phyloP scores from a whole-genome alignment of 1,284 basidiomycete genomes.

The Irpex sp. region DNA sequence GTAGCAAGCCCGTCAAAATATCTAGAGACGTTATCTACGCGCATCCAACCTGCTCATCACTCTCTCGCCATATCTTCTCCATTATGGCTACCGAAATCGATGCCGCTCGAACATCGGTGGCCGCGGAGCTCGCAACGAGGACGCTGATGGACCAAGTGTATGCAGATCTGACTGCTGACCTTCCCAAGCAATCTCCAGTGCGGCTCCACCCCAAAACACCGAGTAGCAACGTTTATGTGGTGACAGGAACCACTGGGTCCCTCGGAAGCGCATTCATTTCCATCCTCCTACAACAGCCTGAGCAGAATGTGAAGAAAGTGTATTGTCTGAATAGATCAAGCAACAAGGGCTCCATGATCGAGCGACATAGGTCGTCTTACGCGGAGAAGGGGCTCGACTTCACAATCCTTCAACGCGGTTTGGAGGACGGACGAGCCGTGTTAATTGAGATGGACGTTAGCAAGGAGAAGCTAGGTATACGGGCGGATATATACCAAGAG shows the following conservation, averaged over 20 bases:
- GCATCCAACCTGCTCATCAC: not conserved
- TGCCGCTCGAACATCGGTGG: not conserved
- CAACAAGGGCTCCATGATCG: constrained; percentile 27
- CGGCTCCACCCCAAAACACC: not conserved
- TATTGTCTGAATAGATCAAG: constrained; percentile 36
- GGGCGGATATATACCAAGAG: constrained; percentile 17
- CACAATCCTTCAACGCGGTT: constrained; percentile 15
- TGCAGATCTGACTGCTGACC: not conserved
- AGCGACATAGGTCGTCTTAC: constrained; percentile 28
- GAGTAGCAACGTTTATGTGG: constrained; percentile 18
- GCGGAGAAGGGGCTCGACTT: constrained; percentile 29
- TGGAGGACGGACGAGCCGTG: constrained; percentile 11
- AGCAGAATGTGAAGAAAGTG: constrained; percentile 8
- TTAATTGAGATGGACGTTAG: not conserved
- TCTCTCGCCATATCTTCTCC: not conserved
- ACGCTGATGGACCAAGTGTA: not conserved
- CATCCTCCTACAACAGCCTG: constrained; percentile 26
- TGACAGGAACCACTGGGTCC: constrained; percentile 32
- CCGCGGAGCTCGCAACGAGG: not conserved
- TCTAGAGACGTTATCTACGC: constrained; percentile 1
- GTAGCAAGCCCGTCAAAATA: not conserved
- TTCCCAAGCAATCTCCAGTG: not conserved
- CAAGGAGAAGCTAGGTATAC: constrained; percentile 20
- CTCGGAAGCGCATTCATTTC: constrained; percentile 25
- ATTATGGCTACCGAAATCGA: not conserved